A percentile compares a stretch with the other conserved stretches of the same genome.
Evolutionary conservation across 2,329 filamentous ascomycete species (phyloP).

Genomic region (Aspergillus fumigatiaffinis): DNA sequence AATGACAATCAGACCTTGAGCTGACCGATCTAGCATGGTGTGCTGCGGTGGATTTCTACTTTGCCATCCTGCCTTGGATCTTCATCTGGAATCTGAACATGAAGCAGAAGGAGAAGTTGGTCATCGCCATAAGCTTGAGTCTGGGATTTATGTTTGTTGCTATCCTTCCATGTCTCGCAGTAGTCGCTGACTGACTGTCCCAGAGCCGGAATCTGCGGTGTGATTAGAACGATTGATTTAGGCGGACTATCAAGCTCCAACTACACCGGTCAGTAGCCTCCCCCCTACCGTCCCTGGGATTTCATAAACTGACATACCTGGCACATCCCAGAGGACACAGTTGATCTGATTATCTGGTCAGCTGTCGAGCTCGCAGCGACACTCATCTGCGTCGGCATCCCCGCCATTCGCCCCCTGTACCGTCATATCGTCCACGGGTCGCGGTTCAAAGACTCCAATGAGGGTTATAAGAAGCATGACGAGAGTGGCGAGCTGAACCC

Average conservation of each 20-base stretch:
- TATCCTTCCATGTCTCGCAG: not conserved
- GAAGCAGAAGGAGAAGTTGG: slow-evolving; percentile 35
- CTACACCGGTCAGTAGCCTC: slow-evolving; percentile 12
- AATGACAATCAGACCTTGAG: not conserved
- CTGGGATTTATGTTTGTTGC: slow-evolving; percentile 30
- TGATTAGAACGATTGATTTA: slow-evolving; percentile 14
- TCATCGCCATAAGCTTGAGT: slow-evolving; percentile 35
- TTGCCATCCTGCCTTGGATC: slow-evolving; percentile 38
- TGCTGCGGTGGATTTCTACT: slow-evolving; percentile 32
- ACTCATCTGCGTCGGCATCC: slow-evolving; percentile 25
- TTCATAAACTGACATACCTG: not conserved
- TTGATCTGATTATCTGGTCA: slow-evolving; percentile 22
- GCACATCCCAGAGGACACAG: slow-evolving; percentile 16
- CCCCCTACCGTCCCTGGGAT: not conserved
- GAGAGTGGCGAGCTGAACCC: not conserved
- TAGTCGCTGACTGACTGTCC: not conserved
- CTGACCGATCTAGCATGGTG: slow-evolving; percentile 10
- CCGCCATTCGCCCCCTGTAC: slow-evolving; percentile 24
- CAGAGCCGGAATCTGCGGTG: slow-evolving; percentile 13
- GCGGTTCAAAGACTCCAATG: not conserved
- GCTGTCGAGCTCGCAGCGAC: slow-evolving; percentile 21
- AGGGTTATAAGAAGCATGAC: not conserved
- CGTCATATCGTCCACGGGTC: slow-evolving; percentile 13
- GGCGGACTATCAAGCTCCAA: slow-evolving; percentile 12
- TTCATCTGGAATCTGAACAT: slow-evolving; percentile 36